These are phyloP conservation scores for Voacanga thouarsii DNA, from an alignment of 257 asterid genomes.

Conservation along the genomic window DNA sequence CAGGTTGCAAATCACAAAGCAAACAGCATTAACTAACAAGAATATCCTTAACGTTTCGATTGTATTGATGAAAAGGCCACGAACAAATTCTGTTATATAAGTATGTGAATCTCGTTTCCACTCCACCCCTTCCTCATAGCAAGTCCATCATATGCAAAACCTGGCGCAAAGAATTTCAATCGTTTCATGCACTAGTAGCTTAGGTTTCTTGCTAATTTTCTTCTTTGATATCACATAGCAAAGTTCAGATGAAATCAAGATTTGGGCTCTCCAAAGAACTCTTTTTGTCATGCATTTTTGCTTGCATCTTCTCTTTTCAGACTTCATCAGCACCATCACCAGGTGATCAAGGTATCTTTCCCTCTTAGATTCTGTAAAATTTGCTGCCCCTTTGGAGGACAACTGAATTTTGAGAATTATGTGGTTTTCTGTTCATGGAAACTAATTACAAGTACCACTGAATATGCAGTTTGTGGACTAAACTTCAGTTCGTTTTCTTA, in stretches of 20 bases:
- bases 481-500: constrained; percentile 49
- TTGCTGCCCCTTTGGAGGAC: background rate
- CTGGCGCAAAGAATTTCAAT: constrained; percentile 6
- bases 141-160: background rate
- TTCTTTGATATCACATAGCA: background rate
- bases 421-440: background rate
- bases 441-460: background rate
- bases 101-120: background rate
- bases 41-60: constrained; percentile 31
- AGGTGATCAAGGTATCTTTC: constrained; percentile 39
- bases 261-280: background rate
- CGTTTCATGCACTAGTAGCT: background rate
- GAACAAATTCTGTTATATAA: background rate
- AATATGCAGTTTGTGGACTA: constrained; percentile 49
- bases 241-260: constrained; percentile 20
- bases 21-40: constrained; percentile 16
- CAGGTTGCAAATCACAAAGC: constrained; percentile 32
- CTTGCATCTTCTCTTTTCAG: constrained; percentile 10
- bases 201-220: background rate
- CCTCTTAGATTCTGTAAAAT: background rate
- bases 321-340: constrained; percentile 32
- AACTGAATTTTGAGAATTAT: background rate
- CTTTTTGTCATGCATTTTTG: constrained; percentile 6
- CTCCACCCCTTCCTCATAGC: background rate
- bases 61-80: constrained; percentile 23